Percentiles rank a stretch among this genome's conserved stretches.
These are phyloP conservation scores for Solanum paucissectum DNA, from an alignment of 257 asterid species.

Conservation along the genomic window DNA sequence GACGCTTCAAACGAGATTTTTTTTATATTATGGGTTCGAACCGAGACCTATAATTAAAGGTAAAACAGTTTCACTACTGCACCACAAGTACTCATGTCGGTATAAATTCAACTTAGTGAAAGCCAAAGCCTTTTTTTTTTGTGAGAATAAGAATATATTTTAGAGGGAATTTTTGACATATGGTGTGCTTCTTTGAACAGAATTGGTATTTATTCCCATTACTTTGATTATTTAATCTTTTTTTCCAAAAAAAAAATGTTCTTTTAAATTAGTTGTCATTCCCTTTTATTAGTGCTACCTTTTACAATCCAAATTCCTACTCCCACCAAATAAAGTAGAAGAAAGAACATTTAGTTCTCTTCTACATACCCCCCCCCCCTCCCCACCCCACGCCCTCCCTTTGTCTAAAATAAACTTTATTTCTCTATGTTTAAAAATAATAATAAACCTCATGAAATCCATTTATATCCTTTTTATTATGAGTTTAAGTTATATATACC, in stretches of 20 bases:
- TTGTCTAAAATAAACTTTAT: background rate
- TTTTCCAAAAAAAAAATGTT: background rate
- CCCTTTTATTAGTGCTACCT: background rate
- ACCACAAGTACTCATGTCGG: no score
- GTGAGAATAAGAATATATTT: constrained; percentile 10
- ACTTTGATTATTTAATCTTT: background rate
- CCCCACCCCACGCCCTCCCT: background rate
- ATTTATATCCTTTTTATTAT: background rate
- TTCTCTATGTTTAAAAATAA: background rate
- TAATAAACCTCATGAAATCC: background rate
- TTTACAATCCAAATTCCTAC: constrained; percentile 9
- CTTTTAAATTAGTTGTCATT: constrained; percentile 1
- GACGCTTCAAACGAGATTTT: no score
- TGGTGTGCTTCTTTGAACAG: background rate
- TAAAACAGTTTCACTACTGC: no score
- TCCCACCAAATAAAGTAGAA: constrained; percentile 13
- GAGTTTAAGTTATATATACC: background rate
- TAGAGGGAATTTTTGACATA: background rate
- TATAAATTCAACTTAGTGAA: background rate
- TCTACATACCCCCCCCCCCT: background rate
- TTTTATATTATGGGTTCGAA: no score
- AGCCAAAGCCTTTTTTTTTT: background rate
- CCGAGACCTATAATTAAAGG: no score
- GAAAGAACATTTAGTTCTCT: background rate
- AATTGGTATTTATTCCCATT: constrained; percentile 31